These are phyloP conservation scores for Aspergillus aculeatus DNA, from an alignment of 2,329 filamentous ascomycete species.

Conservation along the genomic window DNA sequence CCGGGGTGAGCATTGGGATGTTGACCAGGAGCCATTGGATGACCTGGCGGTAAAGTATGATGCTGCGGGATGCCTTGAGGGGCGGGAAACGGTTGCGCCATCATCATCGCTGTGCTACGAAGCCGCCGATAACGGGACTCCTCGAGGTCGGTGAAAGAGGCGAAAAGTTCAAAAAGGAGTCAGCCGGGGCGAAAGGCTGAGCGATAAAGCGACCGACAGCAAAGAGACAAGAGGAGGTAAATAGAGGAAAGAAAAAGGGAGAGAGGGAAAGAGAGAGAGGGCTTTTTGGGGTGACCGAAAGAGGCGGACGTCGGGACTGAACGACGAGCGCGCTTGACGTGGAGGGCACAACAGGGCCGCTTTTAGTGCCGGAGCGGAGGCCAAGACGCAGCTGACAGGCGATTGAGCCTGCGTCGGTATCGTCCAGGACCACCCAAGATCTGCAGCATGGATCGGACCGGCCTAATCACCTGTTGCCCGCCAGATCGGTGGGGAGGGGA, in stretches of 20 bases:
- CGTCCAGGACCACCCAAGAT: conserved; percentile 28
- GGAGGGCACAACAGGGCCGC: conserved; percentile 29
- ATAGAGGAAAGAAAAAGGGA: conserved; percentile 8
- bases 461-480: conserved; percentile 25
- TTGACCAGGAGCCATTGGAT: conserved; percentile 59
- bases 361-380: conserved; percentile 37
- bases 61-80: conserved; percentile 60
- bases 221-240: neutral
- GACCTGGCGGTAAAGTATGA: conserved; percentile 58
- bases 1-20: conserved; percentile 57
- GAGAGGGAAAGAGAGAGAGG: conserved; percentile 4
- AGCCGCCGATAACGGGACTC: conserved; percentile 36
- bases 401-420: conserved; percentile 33
- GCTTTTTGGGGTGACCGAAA: conserved; percentile 7
- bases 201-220: conserved; percentile 3
- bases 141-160: conserved; percentile 21
- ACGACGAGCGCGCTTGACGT: conserved; percentile 32
- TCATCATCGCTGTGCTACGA: conserved; percentile 50
- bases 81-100: conserved; percentile 57
- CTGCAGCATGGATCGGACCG: conserved; percentile 36
- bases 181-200: conserved; percentile 1
- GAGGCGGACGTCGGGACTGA: conserved; percentile 21
- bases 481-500: conserved; percentile 22
- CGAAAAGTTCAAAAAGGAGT: conserved; percentile 14
- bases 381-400: conserved; percentile 38